Conservation (phyloP, 2,329 filamentous ascomycete species). For the Amylocarpus encephaloides region DNA sequence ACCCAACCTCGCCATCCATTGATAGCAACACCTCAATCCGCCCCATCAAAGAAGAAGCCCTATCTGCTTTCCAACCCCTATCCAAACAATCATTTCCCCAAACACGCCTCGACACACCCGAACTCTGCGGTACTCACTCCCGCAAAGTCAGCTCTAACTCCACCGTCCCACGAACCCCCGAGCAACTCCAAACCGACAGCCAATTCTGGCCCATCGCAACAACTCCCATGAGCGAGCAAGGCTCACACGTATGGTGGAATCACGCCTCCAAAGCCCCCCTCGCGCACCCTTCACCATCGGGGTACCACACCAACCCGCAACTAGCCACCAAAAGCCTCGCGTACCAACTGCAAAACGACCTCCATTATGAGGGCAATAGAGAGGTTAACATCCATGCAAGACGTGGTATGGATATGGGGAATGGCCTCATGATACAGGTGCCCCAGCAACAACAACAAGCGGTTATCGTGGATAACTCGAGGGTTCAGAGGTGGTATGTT, state of each 20-base stretch:
- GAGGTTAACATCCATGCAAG: slow-evolving; percentile 6
- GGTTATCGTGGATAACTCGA: neutral
- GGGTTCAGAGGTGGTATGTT: neutral
- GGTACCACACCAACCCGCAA: slow-evolving; percentile 23
- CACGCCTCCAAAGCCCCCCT: slow-evolving; percentile 24
- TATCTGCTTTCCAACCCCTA: neutral
- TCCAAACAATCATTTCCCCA: slow-evolving; percentile 10
- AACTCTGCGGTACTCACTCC: slow-evolving; percentile 18
- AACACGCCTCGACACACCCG: slow-evolving; percentile 25
- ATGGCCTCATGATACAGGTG: slow-evolving; percentile 30
- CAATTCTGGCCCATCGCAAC: slow-evolving; percentile 21
- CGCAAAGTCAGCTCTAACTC: slow-evolving; percentile 16
- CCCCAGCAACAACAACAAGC: slow-evolving; percentile 20
- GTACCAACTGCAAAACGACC: slow-evolving; percentile 27
- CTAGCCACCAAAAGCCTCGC: slow-evolving; percentile 26
- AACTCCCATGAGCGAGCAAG: slow-evolving; percentile 12
- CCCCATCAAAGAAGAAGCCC: neutral
- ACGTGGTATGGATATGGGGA: slow-evolving; percentile 12
- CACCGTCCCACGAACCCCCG: slow-evolving; percentile 23
- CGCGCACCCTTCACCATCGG: slow-evolving; percentile 25
- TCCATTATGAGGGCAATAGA: slow-evolving; percentile 19
- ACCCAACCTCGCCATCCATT: slow-evolving; percentile 38
- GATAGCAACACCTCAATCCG: neutral
- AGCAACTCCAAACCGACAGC: slow-evolving; percentile 16
- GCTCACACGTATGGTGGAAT: slow-evolving; percentile 28